A percentile compares a stretch with the other conserved stretches of the same genome.
phyloP scores from a whole-genome alignment of 176 grass and related monocot genomes.

The Juncus inflexus region DNA sequence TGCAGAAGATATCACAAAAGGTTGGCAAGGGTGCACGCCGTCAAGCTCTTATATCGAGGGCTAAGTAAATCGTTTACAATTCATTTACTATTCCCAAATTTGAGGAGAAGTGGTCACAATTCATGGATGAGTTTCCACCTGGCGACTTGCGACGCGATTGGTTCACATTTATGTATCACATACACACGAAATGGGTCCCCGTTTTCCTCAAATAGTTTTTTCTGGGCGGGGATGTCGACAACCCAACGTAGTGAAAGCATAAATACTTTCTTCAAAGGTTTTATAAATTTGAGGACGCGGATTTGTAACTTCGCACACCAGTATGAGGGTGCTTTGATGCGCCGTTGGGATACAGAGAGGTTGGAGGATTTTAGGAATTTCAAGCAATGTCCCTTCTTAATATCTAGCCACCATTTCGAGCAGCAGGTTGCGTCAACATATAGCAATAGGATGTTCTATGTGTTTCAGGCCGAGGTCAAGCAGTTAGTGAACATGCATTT shows the following conservation, averaged over 20 bases:
- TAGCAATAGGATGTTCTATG: conserved; percentile 94
- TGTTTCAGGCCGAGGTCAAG: conserved; percentile 94
- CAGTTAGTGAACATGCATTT: too few relatives aligned
- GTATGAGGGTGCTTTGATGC: conserved; percentile 63
- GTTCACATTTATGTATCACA: conserved; percentile 75
- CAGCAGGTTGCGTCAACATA: conserved; percentile 86
- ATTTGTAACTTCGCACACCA: conserved; percentile 84
- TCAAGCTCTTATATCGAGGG: too few relatives aligned
- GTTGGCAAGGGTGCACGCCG: too few relatives aligned
- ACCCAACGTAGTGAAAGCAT: conserved; percentile 63
- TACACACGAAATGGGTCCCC: conserved; percentile 69
- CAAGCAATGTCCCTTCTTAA: conserved; percentile 66
- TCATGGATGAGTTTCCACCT: too few relatives aligned
- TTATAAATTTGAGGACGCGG: conserved; percentile 73
- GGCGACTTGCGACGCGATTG: conserved; percentile 24
- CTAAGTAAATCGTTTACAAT: too few relatives aligned
- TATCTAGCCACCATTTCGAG: conserved; percentile 95
- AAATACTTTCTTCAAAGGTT: conserved; percentile 83
- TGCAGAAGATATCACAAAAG: conserved; percentile 61
- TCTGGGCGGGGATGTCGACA: conserved; percentile 94
- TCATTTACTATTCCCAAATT: too few relatives aligned
- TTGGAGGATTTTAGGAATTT: conserved; percentile 92
- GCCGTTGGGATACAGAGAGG: conserved; percentile 80
- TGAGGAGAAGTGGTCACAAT: too few relatives aligned
- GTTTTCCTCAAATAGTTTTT: conserved; percentile 62